Conservation (phyloP, 768 basidiomycete species). For the Russula brevipes region DNA sequence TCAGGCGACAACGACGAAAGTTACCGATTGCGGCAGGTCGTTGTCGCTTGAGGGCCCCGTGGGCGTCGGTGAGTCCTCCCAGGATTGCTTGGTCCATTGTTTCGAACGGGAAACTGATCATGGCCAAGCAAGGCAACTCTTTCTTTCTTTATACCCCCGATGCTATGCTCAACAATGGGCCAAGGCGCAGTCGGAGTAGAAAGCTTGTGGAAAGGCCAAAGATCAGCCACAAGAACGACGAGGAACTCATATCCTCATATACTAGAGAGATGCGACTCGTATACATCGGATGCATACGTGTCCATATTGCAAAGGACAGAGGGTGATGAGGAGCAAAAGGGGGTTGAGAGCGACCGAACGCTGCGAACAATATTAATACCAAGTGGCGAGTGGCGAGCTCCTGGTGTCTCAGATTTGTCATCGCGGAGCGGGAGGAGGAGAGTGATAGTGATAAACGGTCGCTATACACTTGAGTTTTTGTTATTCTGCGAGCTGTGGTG, state of each 20-base stretch:
- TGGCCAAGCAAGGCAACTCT: no score
- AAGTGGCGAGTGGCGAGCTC: neutral
- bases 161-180: neutral
- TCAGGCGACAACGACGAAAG: neutral
- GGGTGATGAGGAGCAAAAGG: no score
- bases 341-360: neutral
- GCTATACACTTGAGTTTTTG: no score
- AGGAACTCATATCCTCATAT: no score
- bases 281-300: no score
- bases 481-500: no score
- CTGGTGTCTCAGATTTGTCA: conserved; percentile 10
- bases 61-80: conserved; percentile 1
- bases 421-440: conserved; percentile 1
- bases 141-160: no score
- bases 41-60: conserved; percentile 1
- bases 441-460: neutral
- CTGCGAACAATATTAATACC: no score
- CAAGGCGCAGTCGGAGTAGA: conserved; percentile 5
- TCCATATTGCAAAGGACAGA: no score
- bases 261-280: no score
- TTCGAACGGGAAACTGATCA: neutral
- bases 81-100: neutral
- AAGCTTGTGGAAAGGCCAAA: neutral
- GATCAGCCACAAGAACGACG: no score
- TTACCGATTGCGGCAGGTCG: neutral